Base-by-base conservation (phyloP, 2,329 filamentous ascomycete genomes). In the Claviceps fusiformis region DNA sequence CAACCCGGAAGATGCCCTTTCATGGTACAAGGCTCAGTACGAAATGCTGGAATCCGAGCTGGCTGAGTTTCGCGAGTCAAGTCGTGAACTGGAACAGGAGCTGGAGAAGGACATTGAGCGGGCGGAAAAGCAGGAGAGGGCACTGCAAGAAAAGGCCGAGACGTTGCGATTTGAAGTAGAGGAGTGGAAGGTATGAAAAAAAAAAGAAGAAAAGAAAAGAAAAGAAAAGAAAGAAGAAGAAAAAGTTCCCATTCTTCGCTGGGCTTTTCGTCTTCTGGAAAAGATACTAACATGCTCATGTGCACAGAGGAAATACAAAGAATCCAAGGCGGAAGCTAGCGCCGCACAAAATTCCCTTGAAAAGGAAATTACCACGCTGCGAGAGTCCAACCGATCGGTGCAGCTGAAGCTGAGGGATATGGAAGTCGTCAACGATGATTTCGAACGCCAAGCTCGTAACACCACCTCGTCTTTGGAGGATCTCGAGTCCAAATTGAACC, bases 341-440 rank as follows among this genome's bases (percentile, higher is more conserved):
- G 74, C 82, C 53, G 90, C 88, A 55, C 93, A 97, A 67, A 91
- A 86, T 65, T 76, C 78, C 4, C 79, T 98, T 54, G 91, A 98
- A 71, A 97, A 96, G 71, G 93, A 98, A 70, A 91, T 98, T 64
- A 98, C 93, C 7, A 86, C 81, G 9, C 78, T 98, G 63, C 86
- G 93, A 65, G 91, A 98, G 61, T 70, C 83, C 51, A 95, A 90
- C 69, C 79, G 93, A 60, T 84, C 85, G 3, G 72, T 96, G 58
- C 87, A 93, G 64, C 76, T 95, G 59, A 88, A 81, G 70, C 75
- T 98, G 56, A 85, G 93, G 62, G 93, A 98, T 69, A 95, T 92
- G 63, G 93, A 98, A 71, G 93, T 98, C 55, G 89, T 88, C 68
- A 98, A 97, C 73, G 93, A 98, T 75, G 93, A 98, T 70, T 96